phyloP scores from a whole-genome alignment of 2,329 filamentous ascomycete species.

The Fusarium irregulare region DNA sequence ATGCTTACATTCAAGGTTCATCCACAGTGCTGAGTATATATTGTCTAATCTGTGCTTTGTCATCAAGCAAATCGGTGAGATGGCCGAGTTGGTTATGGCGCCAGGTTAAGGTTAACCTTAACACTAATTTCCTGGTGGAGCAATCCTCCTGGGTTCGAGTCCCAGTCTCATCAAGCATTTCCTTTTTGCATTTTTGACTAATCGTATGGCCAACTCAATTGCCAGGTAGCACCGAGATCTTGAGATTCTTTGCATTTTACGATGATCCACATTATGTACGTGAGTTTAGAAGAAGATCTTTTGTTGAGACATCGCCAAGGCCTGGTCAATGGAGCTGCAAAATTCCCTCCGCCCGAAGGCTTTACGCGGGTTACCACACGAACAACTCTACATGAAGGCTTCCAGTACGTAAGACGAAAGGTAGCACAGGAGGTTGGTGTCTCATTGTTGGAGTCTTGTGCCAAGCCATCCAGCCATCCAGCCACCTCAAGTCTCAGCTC shows the following conservation, averaged over 20 bases:
- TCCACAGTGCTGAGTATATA: too few relatives aligned
- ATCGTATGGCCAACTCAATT: background rate
- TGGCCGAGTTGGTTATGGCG: slow-evolving; percentile 37
- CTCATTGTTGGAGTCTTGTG: background rate
- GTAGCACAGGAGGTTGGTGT: background rate
- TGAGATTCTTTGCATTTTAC: background rate
- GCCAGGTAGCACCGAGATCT: background rate
- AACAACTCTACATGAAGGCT: too few relatives aligned
- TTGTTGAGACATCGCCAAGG: background rate
- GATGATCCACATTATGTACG: too few relatives aligned
- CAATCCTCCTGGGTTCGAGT: slow-evolving; percentile 38
- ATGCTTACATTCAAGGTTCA: too few relatives aligned
- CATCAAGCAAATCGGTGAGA: slow-evolving; percentile 30
- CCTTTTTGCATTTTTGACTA: background rate
- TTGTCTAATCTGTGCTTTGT: background rate
- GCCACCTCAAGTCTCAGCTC: slow-evolving; percentile 2
- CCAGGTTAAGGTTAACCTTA: slow-evolving; percentile 37
- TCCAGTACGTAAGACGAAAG: background rate
- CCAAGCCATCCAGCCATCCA: slow-evolving; percentile 2
- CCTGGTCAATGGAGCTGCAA: background rate
- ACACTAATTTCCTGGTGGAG: slow-evolving; percentile 36
- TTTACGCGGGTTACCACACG: too few relatives aligned
- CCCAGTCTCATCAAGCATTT: slow-evolving; percentile 26
- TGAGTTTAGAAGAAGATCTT: background rate
- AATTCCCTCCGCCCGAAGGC: background rate